Evolutionary conservation across 2,329 filamentous ascomycete species (phyloP), one percentile per base, ranked within the genome.

Genomic region (Cryphonectria carpinicola): DNA sequence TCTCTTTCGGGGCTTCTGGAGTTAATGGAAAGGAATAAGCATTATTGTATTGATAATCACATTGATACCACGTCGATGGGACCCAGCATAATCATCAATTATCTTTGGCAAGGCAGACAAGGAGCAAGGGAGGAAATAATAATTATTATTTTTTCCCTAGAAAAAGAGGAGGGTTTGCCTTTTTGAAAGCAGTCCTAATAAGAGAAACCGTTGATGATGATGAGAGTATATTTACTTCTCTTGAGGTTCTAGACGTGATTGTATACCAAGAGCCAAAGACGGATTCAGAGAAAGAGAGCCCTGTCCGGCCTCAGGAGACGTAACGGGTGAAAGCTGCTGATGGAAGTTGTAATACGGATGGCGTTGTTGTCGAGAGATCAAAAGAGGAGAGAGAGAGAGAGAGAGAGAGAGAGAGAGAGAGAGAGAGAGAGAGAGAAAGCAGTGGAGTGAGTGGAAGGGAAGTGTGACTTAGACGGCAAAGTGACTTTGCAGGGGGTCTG

Each of bases 41-140:
- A n/a, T 39, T 37, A n/a, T 25, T 61, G 32, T 61, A 61, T 61
- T 61, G 35, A 39, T 5, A 39, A 22, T 60, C 14, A 37, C 35
- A n/a, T 61, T 61, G 58, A 61, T 61, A 61, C 58, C 58, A 35
- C 35, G 32, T 19, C 35, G 58, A 61, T n/a, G 35, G 22, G 17
- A 61, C 58, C 35, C 3, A 22, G 56, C 56, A 61, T 39, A 35
- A 39, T 32, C 28, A 35, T 58, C 25, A 32, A 6, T 6, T 35
- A 58, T 35, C 19, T 58, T 11, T 61, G 58, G 35, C 35, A 39
- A 14, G 35, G 58, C 35, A 61, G 28, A n/a, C 3, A 39, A 49
- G 46, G 58, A 61, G 58, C 35, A 37, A 39, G 35, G 28, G 28
- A 32, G 13, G 54, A 19, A 17, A 39, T 39, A 3, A 32, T 32